These are phyloP conservation scores for Aureobasidium lini DNA, from an alignment of 2,329 filamentous ascomycete genomes.

Conservation along the genomic window DNA sequence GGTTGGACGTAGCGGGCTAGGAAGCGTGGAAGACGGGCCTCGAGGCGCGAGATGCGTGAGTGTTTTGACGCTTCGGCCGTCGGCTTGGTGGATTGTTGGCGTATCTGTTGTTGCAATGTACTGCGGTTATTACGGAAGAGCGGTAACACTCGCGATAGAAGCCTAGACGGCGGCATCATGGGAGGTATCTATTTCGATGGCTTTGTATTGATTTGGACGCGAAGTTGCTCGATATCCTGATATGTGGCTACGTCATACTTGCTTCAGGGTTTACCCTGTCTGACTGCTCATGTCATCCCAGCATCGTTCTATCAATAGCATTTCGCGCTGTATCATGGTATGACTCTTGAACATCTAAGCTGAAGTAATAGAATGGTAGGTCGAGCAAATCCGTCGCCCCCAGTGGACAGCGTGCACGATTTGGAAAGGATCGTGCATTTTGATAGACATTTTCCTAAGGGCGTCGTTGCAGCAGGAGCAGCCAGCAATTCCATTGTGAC, in stretches of 20 bases:
- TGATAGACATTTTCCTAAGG: no score
- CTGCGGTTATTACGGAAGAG: background rate
- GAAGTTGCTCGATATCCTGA: background rate
- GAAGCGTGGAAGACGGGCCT: conserved; percentile 50
- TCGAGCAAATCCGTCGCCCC: no score
- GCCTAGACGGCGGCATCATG: background rate
- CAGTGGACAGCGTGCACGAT: no score
- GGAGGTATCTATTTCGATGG: no score
- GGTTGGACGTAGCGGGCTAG: conserved; percentile 62
- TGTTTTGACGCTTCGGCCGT: background rate
- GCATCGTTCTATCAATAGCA: no score
- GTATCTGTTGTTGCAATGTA: background rate
- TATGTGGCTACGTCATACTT: background rate
- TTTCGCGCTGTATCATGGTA: no score
- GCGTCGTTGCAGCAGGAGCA: no score
- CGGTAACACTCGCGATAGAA: background rate
- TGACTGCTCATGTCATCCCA: background rate
- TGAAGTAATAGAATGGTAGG: no score
- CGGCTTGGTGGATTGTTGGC: background rate
- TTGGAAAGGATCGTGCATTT: no score
- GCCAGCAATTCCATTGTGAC: no score
- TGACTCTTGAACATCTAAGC: no score
- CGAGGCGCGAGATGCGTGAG: conserved; percentile 26
- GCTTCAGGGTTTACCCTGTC: background rate
- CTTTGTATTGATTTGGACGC: background rate